phyloP scores from a whole-genome alignment of 371 early-diverging fungal genomes.

The Amoeboaphelidium protococcarum region DNA sequence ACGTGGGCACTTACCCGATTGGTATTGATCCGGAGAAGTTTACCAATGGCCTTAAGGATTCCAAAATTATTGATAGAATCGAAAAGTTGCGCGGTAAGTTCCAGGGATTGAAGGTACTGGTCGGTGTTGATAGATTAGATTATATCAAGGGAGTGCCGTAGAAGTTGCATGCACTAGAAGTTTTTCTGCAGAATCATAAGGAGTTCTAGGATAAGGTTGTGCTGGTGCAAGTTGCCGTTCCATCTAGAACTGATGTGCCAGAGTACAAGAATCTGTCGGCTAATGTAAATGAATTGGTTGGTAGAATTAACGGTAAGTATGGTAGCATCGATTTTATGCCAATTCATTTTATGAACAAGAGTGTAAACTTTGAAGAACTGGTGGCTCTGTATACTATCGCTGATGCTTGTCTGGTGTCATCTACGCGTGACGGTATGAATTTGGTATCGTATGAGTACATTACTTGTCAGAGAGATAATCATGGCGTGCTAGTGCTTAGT shows the following conservation, averaged over 20 bases:
- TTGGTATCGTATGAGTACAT: slow-evolving; percentile 94
- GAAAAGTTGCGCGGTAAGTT: slow-evolving; percentile 53
- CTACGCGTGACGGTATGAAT: slow-evolving; percentile 99
- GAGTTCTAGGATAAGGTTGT: slow-evolving; percentile 69
- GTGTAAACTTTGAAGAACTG: slow-evolving; percentile 79
- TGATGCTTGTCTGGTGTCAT: slow-evolving; percentile 90
- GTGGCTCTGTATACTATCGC: slow-evolving; percentile 83
- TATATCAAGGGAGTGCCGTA: slow-evolving; percentile 99
- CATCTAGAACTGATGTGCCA: slow-evolving; percentile 76
- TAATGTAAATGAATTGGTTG: slow-evolving; percentile 82
- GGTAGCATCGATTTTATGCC: slow-evolving; percentile 84
- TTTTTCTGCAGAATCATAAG: slow-evolving; percentile 64
- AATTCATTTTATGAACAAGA: slow-evolving; percentile 92
- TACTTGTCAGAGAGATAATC: slow-evolving; percentile 63
- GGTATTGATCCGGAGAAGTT: slow-evolving; percentile 97
- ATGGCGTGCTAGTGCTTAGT: slow-evolving; percentile 87
- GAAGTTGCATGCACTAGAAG: slow-evolving; percentile 84
- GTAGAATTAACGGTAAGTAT: slow-evolving; percentile 71
- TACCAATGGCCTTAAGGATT: slow-evolving; percentile 34
- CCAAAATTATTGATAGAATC: slow-evolving; percentile 41
- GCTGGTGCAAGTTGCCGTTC: slow-evolving; percentile 93
- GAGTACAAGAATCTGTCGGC: slow-evolving; percentile 81
- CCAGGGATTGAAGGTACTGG: slow-evolving; percentile 60
- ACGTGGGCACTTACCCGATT: slow-evolving; percentile 95
- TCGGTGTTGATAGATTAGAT: slow-evolving; percentile 97